phyloP scores from a whole-genome alignment of 2,329 filamentous ascomycete genomes.

The Colletotrichum sp. region DNA sequence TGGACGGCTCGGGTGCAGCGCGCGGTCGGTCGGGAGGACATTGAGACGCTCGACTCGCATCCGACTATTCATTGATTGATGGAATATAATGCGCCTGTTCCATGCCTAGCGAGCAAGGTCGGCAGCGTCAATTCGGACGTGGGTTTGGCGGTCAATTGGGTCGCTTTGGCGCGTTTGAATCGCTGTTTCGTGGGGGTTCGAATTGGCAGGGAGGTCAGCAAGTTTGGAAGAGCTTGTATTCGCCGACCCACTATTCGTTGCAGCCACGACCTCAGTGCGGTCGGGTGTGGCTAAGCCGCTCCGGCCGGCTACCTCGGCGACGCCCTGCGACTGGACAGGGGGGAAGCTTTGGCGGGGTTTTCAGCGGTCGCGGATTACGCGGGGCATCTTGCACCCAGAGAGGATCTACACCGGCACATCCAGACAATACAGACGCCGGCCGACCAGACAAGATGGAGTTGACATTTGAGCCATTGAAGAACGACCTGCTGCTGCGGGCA shows the following conservation, averaged over 20 bases:
- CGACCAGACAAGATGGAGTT: constrained; percentile 60
- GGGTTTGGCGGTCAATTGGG: background rate
- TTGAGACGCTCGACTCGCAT: background rate
- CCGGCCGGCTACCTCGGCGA: background rate
- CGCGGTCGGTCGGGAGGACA: constrained; percentile 33
- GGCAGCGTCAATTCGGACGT: background rate
- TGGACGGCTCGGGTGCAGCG: constrained; percentile 55
- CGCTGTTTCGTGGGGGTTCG: background rate
- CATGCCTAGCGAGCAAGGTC: background rate
- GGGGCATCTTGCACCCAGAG: constrained; percentile 3
- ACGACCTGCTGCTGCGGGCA: constrained; percentile 89
- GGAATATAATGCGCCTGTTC: background rate
- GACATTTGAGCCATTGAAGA: constrained; percentile 84
- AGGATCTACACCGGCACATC: constrained; percentile 12
- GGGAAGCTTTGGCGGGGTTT: constrained; percentile 21
- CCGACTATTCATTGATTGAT: background rate
- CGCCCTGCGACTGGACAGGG: background rate
- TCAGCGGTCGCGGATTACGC: background rate
- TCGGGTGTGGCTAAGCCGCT: background rate
- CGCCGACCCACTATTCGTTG: background rate
- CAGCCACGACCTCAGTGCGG: background rate
- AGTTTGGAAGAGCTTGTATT: constrained; percentile 1
- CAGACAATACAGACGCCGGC: constrained; percentile 4
- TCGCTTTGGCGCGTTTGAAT: background rate
- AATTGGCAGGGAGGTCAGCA: background rate